Evolutionary conservation across 1,139 yeast genomes (phyloP), one percentile per base, ranked within the genome.

Genomic region (Geotrichum phurueaensis): DNA sequence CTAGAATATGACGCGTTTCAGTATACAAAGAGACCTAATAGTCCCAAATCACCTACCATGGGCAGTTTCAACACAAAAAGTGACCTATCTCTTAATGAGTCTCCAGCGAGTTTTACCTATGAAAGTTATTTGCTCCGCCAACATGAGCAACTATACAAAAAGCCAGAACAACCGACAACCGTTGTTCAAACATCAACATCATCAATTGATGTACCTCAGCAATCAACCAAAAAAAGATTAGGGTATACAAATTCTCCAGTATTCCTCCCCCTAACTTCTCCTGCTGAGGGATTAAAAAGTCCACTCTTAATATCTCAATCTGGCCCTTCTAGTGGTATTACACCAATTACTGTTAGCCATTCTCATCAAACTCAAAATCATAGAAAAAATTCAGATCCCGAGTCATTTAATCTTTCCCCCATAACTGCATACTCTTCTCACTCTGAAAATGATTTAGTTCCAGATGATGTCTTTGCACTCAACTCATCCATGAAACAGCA

Each of bases 71-170:
- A 39, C 20, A 12, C n/a, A n/a, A 39, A 39, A 39, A 18, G 9
- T 2, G 3, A 39, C 18, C 6, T 39, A 1, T 3, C n/a, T 39
- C 7, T n/a, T 18, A 23, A 18, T 25, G 48, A 36, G 23, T 15
- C 50, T 39, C 27, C 13, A 36, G 25, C 33, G 29, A 58, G 29
- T 27, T 13, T 49, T n/a, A 43, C 51, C 5, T 23, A 62, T 45
- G 61, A 65, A 4, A 66, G 62, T 31, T 58, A 62, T 7, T 56
- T 67, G 31, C 58, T 67, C 2, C 51, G 54, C 20, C 67, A 66
- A n/a, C 69, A 67, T 51, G 59, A 64, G 25, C 59, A 55, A n/a
- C 59, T 68, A 15, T 68, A 62, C 61, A 57, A 51, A 53, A 27
- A 55, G 48, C 51, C 49, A 36, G 56, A 57, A 13, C 18, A 43